Evolutionary conservation across 495 filamentous ascomycete genomes (phyloP).

Genomic region (Bryoglossum gracile): DNA sequence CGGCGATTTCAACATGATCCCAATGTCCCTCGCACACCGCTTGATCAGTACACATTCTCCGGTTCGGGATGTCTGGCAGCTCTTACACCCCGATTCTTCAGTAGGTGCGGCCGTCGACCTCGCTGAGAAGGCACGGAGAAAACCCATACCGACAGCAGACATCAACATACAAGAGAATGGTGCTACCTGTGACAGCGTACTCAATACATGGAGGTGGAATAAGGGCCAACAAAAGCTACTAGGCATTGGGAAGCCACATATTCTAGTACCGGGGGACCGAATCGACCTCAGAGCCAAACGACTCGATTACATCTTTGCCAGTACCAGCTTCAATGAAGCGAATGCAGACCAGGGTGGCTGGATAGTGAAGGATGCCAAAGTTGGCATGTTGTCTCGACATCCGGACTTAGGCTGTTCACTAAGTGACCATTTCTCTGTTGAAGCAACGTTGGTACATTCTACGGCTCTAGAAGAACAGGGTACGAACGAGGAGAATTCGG

Average conservation of each 20-base stretch:
- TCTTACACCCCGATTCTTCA: conserved; percentile 72
- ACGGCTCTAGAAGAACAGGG: not conserved
- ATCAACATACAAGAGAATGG: conserved; percentile 76
- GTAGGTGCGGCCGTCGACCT: conserved; percentile 60
- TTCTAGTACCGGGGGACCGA: conserved; percentile 44
- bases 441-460: conserved; percentile 52
- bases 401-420: conserved; percentile 74
- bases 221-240: conserved; percentile 50
- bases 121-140: conserved; percentile 49
- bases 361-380: conserved; percentile 56
- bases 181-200: conserved; percentile 73
- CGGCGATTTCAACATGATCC: conserved; percentile 95
- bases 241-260: conserved; percentile 28
- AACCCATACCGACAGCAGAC: conserved; percentile 57
- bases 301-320: conserved; percentile 93
- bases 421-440: conserved; percentile 88
- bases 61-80: conserved; percentile 75
- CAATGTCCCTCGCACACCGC: conserved; percentile 77
- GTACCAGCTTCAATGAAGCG: conserved; percentile 13
- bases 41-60: conserved; percentile 73
- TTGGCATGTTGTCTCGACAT: conserved; percentile 81
- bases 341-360: conserved; percentile 39
- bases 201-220: conserved; percentile 93
- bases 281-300: conserved; percentile 70
- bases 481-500: conserved; percentile 7